These are phyloP conservation scores for Dendrocalamus sinicus DNA, from an alignment of 176 grass and related monocot genomes.

Conservation along the genomic window DNA sequence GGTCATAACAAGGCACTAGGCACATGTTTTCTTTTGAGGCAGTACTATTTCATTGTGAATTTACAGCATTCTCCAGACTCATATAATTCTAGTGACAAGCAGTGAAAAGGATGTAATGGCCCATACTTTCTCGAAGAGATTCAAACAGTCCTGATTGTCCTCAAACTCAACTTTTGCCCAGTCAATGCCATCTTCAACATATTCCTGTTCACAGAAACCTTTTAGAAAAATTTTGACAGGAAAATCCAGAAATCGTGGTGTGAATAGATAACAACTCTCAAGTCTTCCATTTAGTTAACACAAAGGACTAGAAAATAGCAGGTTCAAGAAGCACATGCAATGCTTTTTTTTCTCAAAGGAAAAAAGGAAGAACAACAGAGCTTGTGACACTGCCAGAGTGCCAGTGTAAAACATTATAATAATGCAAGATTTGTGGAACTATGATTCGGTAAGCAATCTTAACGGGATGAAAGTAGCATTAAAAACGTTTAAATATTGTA, in stretches of 20 bases:
- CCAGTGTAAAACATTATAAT: neutral
- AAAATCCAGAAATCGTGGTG: neutral
- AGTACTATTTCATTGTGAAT: neutral
- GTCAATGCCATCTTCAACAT: slow-evolving; percentile 96
- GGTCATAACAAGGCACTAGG: too few species aligned
- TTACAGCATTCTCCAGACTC: neutral
- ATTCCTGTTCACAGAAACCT: slow-evolving; percentile 63
- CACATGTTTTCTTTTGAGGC: neutral
- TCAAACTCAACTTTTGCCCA: slow-evolving; percentile 99
- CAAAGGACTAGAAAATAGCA: slow-evolving; percentile 14
- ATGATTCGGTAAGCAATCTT: neutral
- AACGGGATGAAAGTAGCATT: neutral
- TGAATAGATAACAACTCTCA: slow-evolving; percentile 11
- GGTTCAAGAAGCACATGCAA: slow-evolving; percentile 13
- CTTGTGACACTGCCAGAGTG: neutral
- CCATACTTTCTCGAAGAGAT: slow-evolving; percentile 93
- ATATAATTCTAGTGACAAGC: slow-evolving; percentile 3
- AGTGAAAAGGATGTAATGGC: slow-evolving; percentile 13
- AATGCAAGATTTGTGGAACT: slow-evolving; percentile 14
- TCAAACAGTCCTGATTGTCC: slow-evolving; percentile 90
- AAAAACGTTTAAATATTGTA: neutral
- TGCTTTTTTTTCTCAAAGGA: slow-evolving; percentile 8
- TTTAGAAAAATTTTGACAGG: slow-evolving; percentile 1
- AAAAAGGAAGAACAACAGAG: slow-evolving; percentile 17
- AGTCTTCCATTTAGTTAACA: slow-evolving; percentile 27